Conservation (phyloP, 2,329 filamentous ascomycete genomes). For the Talaromyces amestolkiae region DNA sequence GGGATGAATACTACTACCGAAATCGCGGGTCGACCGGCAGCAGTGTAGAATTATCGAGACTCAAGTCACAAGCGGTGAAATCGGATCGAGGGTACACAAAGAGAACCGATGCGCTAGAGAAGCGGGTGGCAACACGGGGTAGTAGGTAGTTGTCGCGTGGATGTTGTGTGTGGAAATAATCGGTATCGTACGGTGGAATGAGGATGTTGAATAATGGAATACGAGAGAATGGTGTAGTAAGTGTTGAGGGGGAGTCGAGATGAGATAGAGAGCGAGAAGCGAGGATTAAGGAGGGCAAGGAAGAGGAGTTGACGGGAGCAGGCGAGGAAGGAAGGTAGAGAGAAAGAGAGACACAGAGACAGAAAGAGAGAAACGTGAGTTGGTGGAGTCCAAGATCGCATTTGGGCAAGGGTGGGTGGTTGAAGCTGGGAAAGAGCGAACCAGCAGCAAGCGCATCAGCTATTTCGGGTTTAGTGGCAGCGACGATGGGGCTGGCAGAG, state of each 20-base stretch:
- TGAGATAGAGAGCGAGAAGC: constrained; percentile 14
- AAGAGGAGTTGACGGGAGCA: constrained; percentile 17
- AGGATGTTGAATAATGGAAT: background rate
- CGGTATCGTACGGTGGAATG: constrained; percentile 1
- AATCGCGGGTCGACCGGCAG: background rate
- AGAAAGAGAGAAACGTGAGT: constrained; percentile 19
- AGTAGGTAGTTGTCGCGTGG: constrained; percentile 15
- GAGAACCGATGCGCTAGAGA: background rate
- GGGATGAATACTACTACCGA: background rate
- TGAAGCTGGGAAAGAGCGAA: constrained; percentile 6
- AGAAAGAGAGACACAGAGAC: constrained; percentile 16
- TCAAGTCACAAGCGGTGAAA: background rate
- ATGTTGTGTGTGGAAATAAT: constrained; percentile 11
- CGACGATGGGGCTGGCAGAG: background rate
- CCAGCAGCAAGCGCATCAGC: background rate
- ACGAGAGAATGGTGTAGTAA: background rate
- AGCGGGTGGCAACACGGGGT: constrained; percentile 16
- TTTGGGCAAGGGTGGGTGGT: constrained; percentile 13
- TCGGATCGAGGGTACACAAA: background rate
- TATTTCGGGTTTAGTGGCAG: background rate
- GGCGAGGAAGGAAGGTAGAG: constrained; percentile 3
- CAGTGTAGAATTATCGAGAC: constrained; percentile 8
- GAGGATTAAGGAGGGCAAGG: constrained; percentile 8
- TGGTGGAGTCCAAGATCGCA: constrained; percentile 5
- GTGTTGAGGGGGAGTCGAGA: constrained; percentile 9